These are phyloP conservation scores for Dendrocalamus latiflorus DNA, from an alignment of 202 grass and related monocot species.

Conservation along the genomic window DNA sequence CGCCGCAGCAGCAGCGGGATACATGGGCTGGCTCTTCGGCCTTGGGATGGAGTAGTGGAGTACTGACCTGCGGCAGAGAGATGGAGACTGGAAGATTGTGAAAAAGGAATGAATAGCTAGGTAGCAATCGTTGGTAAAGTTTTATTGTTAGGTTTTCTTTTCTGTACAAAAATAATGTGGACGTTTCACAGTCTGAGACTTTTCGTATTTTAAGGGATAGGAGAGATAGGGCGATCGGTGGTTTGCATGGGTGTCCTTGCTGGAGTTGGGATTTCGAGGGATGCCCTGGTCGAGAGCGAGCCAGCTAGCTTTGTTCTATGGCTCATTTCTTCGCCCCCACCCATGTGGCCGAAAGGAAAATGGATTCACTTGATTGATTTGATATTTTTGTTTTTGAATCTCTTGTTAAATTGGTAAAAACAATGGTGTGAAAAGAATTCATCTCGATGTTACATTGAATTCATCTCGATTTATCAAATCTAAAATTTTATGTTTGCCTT, in stretches of 20 bases:
- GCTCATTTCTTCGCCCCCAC: neutral
- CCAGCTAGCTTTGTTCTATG: neutral
- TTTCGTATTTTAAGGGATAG: neutral
- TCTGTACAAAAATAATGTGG: no score
- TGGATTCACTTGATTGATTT: neutral
- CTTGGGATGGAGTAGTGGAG: neutral
- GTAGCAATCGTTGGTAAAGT: neutral
- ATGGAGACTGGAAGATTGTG: conserved; percentile 8
- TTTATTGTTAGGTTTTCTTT: neutral
- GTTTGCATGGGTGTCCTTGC: conserved; percentile 1
- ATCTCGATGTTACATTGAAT: neutral
- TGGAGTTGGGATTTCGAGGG: neutral
- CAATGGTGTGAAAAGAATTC: neutral
- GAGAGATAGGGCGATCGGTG: neutral
- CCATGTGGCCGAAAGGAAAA: neutral
- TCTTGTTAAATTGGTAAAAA: neutral
- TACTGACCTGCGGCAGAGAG: neutral
- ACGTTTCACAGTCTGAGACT: neutral
- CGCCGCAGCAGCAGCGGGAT: conserved; percentile 4
- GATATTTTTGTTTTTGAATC: neutral
- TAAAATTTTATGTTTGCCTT: neutral
- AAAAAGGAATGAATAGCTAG: conserved; percentile 5
- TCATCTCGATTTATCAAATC: neutral
- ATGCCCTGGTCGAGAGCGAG: neutral
- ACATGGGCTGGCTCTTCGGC: conserved; percentile 8